These are phyloP conservation scores for Fraxinus paxiana DNA, from an alignment of 305 asterid genomes.

Conservation along the genomic window DNA sequence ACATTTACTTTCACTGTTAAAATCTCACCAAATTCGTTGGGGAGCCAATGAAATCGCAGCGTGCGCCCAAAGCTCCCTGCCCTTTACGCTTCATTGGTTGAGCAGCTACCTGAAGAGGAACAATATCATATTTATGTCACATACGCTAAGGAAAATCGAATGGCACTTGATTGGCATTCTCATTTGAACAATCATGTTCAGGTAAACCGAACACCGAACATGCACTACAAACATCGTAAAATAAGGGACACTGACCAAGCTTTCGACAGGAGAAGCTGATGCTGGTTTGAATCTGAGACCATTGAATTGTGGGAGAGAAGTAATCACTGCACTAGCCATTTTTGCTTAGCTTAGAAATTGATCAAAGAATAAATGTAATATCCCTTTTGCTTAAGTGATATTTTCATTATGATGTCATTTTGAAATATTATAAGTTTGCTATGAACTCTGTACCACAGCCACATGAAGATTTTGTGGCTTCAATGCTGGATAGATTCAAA, in stretches of 20 bases:
- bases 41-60: conserved; percentile 87
- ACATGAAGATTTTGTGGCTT: conserved; percentile 58
- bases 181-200: not conserved
- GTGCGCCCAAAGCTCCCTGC: conserved; percentile 66
- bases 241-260: conserved; percentile 44
- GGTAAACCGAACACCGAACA: not conserved
- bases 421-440: conserved; percentile 30
- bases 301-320: conserved; percentile 69
- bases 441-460: conserved; percentile 27
- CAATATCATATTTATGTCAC: not conserved
- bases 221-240: not conserved
- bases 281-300: conserved; percentile 52
- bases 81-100: conserved; percentile 51
- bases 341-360: conserved; percentile 11
- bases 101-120: conserved; percentile 36
- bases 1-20: not conserved
- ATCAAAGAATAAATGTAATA: not conserved
- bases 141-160: not conserved
- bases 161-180: not conserved
- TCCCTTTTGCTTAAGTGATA: not conserved
- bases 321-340: conserved; percentile 68
- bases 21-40: conserved; percentile 64
- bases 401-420: not conserved
- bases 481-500: conserved; percentile 50
- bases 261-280: conserved; percentile 47